phyloP scores from a whole-genome alignment of 805 yeast genomes.

The Sugiyamaella marilandica region DNA sequence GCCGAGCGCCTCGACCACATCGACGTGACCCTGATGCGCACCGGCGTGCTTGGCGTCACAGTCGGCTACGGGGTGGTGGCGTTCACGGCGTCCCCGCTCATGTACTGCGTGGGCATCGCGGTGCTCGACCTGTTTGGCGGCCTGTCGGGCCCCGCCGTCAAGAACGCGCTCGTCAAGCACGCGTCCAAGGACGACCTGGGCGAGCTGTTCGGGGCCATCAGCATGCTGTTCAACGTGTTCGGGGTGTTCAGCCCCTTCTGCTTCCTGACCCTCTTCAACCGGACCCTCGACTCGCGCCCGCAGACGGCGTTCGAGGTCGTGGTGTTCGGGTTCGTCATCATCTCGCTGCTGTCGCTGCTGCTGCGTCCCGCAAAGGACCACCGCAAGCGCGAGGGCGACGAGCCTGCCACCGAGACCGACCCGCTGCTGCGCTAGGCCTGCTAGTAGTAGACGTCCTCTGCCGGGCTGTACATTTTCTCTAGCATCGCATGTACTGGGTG shows the following conservation, averaged over 20 bases:
- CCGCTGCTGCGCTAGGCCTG: not conserved
- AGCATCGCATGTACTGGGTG: too few species aligned
- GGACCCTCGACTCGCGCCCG: conserved; percentile 19
- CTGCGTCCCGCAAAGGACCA: conserved; percentile 1
- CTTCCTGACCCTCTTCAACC: conserved; percentile 16
- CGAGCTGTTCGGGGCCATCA: conserved; percentile 26
- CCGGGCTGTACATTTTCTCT: too few species aligned
- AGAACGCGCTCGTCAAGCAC: conserved; percentile 24
- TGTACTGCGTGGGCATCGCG: conserved; percentile 13
- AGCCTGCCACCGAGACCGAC: not conserved
- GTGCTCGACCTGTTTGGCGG: conserved; percentile 18
- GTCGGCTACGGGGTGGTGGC: conserved; percentile 18
- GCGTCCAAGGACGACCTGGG: conserved; percentile 23
- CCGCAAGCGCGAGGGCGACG: not conserved
- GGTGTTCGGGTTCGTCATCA: conserved; percentile 5
- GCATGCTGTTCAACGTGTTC: conserved; percentile 18
- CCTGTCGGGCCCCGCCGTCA: conserved; percentile 21
- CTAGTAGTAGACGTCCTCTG: too few species aligned
- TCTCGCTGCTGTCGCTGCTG: conserved; percentile 5
- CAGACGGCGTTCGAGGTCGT: conserved; percentile 19
- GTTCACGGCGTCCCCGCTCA: conserved; percentile 18
- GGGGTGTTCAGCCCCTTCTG: conserved; percentile 19
- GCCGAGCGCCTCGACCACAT: conserved; percentile 18
- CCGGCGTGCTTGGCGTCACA: conserved; percentile 16
- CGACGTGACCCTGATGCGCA: conserved; percentile 19